Evolutionary conservation across 495 filamentous ascomycete genomes (phyloP).

Genomic region (Terfezia claveryi): DNA sequence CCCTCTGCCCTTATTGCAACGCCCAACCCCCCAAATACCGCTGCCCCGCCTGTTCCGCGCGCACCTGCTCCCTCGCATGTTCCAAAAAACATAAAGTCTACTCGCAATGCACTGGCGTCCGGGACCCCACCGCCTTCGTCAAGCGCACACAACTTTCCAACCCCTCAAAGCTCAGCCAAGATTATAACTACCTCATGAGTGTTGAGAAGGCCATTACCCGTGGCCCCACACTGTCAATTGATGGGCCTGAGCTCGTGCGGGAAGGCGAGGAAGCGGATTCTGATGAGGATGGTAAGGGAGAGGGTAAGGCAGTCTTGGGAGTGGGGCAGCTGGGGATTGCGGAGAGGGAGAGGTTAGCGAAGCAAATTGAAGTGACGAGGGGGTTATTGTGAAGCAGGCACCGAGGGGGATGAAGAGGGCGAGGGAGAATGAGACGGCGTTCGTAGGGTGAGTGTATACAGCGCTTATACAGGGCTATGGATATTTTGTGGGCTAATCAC

Average conservation of each 20-base stretch:
- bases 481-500: no score
- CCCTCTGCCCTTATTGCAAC: conserved; percentile 45
- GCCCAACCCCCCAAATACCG: conserved; percentile 63
- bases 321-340: background rate
- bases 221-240: background rate
- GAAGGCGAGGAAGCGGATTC: conserved; percentile 11
- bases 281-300: conserved; percentile 23
- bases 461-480: conserved; percentile 10
- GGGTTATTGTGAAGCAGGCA: conserved; percentile 40
- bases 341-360: conserved; percentile 25
- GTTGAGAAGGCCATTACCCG: conserved; percentile 45
- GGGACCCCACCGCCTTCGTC: conserved; percentile 59
- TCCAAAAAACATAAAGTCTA: conserved; percentile 68
- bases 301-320: no score
- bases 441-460: conserved; percentile 18
- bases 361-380: conserved; percentile 20
- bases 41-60: conserved; percentile 61
- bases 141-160: conserved; percentile 40
- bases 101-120: conserved; percentile 60
- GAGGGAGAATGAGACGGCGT: conserved; percentile 44
- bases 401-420: conserved; percentile 64
- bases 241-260: conserved; percentile 4
- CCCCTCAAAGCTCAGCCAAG: conserved; percentile 64
- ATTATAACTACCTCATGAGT: conserved; percentile 78
- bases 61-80: conserved; percentile 74